A percentile compares a stretch with the other conserved stretches of the same genome.
Conservation (phyloP, 1,139 yeast genomes). For the Suhomyces guaymorum region DNA sequence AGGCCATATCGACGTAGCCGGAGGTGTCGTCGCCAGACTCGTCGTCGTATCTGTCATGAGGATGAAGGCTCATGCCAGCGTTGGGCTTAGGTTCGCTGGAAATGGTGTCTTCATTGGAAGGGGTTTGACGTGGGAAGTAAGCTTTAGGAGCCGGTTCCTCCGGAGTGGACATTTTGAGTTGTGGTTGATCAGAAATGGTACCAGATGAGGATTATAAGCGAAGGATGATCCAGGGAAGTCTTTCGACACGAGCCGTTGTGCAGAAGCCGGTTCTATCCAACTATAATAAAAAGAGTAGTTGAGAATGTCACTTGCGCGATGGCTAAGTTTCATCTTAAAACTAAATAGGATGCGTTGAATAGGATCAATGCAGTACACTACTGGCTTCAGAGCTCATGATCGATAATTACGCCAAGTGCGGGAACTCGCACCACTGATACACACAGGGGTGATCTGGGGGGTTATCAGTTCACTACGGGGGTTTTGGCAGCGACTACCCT, state of each 20-base stretch:
- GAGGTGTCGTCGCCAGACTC: constrained; percentile 9
- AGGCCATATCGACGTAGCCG: constrained; percentile 27
- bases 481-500: no score
- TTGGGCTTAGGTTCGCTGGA: constrained; percentile 12
- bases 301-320: constrained; percentile 5
- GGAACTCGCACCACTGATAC: background rate
- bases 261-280: background rate
- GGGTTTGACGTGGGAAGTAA: background rate
- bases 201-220: background rate
- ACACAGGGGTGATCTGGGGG: no score
- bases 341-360: background rate
- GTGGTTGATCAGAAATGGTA: constrained; percentile 3
- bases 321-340: constrained; percentile 1
- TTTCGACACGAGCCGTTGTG: constrained; percentile 1
- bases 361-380: constrained; percentile 6
- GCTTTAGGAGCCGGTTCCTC: constrained; percentile 1
- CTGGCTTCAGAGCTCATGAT: constrained; percentile 8
- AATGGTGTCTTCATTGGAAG: constrained; percentile 7
- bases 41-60: constrained; percentile 6
- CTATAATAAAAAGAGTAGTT: constrained; percentile 4
- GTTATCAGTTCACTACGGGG: no score
- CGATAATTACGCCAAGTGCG: no score
- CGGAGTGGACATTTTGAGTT: background rate
- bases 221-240: background rate
- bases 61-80: constrained; percentile 11